Conservation (phyloP, 2,329 filamentous ascomycete species). For the Cladosporium sp. region DNA sequence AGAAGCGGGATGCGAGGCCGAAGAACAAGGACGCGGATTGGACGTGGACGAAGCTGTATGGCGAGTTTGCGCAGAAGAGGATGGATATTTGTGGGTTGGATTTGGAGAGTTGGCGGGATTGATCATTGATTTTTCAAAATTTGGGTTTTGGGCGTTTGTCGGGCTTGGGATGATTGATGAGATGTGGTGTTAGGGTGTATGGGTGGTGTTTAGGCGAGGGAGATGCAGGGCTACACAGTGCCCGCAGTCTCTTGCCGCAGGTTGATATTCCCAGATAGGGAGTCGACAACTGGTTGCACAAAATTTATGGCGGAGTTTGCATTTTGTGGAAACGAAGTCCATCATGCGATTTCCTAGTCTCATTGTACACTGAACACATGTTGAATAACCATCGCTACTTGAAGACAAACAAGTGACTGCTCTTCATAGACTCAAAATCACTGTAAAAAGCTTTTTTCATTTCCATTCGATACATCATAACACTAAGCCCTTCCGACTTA, state of each 20-base stretch:
- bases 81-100: slow-evolving; percentile 56
- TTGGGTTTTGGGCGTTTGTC: background rate
- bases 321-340: background rate
- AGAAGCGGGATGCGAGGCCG: slow-evolving; percentile 45
- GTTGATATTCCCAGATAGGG: background rate
- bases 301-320: background rate
- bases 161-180: background rate
- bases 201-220: background rate
- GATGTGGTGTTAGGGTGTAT: background rate
- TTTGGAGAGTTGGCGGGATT: slow-evolving; percentile 44
- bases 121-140: background rate
- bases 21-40: slow-evolving; percentile 47
- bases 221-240: slow-evolving; percentile 6
- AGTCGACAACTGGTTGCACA: background rate
- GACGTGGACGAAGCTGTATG: slow-evolving; percentile 53
- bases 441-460: background rate
- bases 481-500: slow-evolving; percentile 45
- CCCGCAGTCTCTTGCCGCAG: background rate
- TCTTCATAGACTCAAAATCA: background rate
- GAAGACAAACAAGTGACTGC: background rate
- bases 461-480: background rate
- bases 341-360: background rate
- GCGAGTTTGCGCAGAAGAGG: slow-evolving; percentile 49
- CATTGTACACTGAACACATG: background rate
- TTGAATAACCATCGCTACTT: background rate